Percentiles rank a stretch among this genome's conserved stretches.
phyloP scores from a whole-genome alignment of 225 moss, liverwort and hornwort genomes.

The Marchantia polymorpha region DNA sequence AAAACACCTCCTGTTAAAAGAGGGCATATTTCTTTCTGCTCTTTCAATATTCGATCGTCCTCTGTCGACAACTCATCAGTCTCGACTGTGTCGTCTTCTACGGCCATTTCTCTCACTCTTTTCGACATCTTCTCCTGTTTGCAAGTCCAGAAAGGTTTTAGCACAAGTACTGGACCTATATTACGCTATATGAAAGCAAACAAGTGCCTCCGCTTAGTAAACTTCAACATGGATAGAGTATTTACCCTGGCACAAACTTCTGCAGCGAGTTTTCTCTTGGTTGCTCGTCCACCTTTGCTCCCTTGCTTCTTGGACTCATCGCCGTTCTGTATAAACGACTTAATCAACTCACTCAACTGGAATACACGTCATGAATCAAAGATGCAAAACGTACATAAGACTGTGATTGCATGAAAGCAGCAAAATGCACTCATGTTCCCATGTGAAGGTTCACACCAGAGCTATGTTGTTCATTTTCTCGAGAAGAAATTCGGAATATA shows the following conservation, averaged over 20 bases:
- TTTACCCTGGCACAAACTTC: conserved; percentile 27
- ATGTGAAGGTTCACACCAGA: conserved; percentile 33
- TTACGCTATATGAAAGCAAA: too few species aligned
- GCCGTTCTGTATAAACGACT: conserved; percentile 23
- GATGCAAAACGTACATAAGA: neutral
- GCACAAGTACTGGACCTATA: too few species aligned
- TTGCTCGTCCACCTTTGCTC: conserved; percentile 29
- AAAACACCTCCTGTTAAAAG: conserved; percentile 77
- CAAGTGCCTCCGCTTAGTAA: too few species aligned
- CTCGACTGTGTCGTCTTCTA: conserved; percentile 37
- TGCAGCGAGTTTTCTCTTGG: conserved; percentile 40
- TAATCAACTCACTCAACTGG: neutral
- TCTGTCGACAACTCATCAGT: conserved; percentile 51
- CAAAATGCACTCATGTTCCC: neutral
- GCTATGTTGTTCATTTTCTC: conserved; percentile 86
- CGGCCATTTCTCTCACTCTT: conserved; percentile 50
- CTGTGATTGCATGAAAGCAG: neutral
- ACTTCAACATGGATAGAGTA: too few species aligned
- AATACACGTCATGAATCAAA: neutral
- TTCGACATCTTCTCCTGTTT: conserved; percentile 11
- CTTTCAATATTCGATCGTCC: conserved; percentile 55
- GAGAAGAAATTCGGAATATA: conserved; percentile 88
- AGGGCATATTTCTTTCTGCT: conserved; percentile 72
- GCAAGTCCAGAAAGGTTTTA: neutral
- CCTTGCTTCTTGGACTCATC: conserved; percentile 16